Conservation (phyloP, 2,329 filamentous ascomycete genomes). For the Neofusicoccum laricinum region DNA sequence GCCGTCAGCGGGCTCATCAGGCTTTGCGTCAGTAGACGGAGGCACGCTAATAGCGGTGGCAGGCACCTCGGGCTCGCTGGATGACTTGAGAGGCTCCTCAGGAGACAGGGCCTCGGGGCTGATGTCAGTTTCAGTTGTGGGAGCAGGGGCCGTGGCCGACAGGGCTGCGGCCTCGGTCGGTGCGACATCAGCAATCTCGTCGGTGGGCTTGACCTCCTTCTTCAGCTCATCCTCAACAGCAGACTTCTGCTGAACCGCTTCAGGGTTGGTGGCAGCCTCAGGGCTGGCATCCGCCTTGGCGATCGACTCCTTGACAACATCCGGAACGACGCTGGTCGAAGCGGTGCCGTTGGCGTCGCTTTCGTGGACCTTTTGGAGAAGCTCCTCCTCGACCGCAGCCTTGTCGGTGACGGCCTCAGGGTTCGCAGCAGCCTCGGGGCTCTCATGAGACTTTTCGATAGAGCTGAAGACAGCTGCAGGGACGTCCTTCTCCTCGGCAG, state of each 20-base stretch:
- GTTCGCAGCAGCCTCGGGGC: conserved; percentile 22
- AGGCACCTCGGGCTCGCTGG: conserved; percentile 25
- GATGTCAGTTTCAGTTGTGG: conserved; percentile 13
- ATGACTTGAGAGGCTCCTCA: conserved; percentile 24
- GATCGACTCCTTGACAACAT: conserved; percentile 45
- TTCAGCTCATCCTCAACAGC: conserved; percentile 71
- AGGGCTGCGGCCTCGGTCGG: conserved; percentile 39
- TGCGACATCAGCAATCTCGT: conserved; percentile 45
- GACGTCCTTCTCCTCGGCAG: conserved; percentile 39
- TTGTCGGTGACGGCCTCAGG: conserved; percentile 19
- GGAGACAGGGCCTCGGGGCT: conserved; percentile 14
- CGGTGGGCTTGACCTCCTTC: conserved; percentile 51
- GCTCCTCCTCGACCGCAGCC: conserved; percentile 19
- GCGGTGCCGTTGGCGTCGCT: conserved; percentile 23
- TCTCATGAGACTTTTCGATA: conserved; percentile 41
- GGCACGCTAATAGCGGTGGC: conserved; percentile 2
- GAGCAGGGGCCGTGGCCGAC: conserved; percentile 30
- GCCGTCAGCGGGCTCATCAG: conserved; percentile 13
- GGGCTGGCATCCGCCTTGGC: conserved; percentile 56
- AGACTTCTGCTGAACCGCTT: conserved; percentile 72
- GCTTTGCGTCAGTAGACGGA: not conserved
- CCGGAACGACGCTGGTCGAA: conserved; percentile 27
- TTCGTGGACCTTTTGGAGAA: conserved; percentile 15
- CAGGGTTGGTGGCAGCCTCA: conserved; percentile 68
- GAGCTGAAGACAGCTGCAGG: conserved; percentile 58